Conservation (phyloP, 768 basidiomycete genomes). For the Infundibulicybe gibba region DNA sequence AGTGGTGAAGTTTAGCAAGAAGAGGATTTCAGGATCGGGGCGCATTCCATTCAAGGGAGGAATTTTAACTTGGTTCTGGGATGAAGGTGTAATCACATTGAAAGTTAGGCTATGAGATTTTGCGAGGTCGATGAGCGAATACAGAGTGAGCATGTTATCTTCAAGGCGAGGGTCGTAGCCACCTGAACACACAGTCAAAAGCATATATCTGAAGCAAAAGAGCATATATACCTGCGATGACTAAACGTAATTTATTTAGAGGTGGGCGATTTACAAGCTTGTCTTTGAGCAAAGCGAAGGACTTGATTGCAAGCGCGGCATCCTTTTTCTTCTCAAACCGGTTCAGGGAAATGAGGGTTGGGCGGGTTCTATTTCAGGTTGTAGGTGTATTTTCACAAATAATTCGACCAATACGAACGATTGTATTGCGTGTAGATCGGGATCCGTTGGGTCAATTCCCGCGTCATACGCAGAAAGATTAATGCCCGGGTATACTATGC, state of each 20-base stretch:
- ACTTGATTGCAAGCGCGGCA: conserved; percentile 68
- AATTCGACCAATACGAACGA: conserved; percentile 45
- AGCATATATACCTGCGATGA: conserved; percentile 63
- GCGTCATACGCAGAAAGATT: conserved; percentile 72
- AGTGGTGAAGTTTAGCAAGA: conserved; percentile 91
- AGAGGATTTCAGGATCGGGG: conserved; percentile 60
- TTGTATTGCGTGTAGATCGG: conserved; percentile 48
- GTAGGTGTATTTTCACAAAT: neutral
- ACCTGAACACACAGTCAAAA: conserved; percentile 37
- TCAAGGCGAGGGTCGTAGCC: conserved; percentile 87
- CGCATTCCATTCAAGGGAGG: conserved; percentile 39
- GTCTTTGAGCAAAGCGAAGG: conserved; percentile 59
- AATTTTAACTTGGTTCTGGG: conserved; percentile 22
- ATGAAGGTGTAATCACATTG: conserved; percentile 46
- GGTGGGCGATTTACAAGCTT: conserved; percentile 17
- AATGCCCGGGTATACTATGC: conserved; percentile 95
- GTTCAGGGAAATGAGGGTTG: conserved; percentile 85
- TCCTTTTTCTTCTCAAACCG: conserved; percentile 98
- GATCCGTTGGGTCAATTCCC: conserved; percentile 34
- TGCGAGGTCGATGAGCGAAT: conserved; percentile 55
- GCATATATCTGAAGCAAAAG: neutral
- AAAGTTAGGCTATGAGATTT: conserved; percentile 54
- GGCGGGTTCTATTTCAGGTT: conserved; percentile 41
- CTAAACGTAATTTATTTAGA: conserved; percentile 52
- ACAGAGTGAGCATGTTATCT: conserved; percentile 77